Conservation (phyloP, 352 stramenopile species). For the Phytophthora syringae region DNA sequence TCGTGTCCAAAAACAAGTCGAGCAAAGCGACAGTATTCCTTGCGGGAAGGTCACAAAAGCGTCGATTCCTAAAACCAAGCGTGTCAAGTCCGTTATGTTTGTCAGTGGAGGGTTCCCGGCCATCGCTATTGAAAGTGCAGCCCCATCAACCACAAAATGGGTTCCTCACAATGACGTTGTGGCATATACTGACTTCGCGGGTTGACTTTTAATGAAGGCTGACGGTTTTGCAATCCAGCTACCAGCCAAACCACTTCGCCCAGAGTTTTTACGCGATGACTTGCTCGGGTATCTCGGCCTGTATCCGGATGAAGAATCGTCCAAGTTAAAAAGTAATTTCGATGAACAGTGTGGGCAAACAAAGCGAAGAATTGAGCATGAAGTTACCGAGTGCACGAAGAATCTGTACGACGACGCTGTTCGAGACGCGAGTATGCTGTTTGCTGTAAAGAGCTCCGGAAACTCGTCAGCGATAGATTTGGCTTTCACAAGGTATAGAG, state of each 20-base stretch:
- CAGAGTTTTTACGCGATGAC: not conserved
- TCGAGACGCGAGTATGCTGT: conserved; percentile 13
- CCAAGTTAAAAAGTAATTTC: not conserved
- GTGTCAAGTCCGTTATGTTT: conserved; percentile 10
- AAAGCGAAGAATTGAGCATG: not conserved
- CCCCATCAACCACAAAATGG: conserved; percentile 15
- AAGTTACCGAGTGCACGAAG: not conserved
- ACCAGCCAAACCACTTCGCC: not conserved
- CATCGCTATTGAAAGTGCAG: conserved; percentile 17
- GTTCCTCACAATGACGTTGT: not conserved
- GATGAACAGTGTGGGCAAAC: not conserved
- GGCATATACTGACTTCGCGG: conserved; percentile 6
- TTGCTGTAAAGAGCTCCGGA: conserved; percentile 5
- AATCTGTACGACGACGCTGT: not conserved
- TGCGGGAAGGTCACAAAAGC: not conserved
- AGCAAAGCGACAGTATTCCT: conserved; percentile 43
- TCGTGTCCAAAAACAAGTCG: conserved; percentile 47
- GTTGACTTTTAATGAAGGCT: conserved; percentile 23
- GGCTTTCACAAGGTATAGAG: not conserved
- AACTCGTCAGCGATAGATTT: conserved; percentile 8
- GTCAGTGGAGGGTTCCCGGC: conserved; percentile 22
- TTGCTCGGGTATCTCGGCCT: conserved; percentile 8
- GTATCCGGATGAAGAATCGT: conserved; percentile 11
- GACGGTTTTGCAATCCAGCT: not conserved
- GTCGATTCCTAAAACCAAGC: conserved; percentile 8